Conservation (phyloP, 2,329 filamentous ascomycete genomes). For the Phialocephala sp. region DNA sequence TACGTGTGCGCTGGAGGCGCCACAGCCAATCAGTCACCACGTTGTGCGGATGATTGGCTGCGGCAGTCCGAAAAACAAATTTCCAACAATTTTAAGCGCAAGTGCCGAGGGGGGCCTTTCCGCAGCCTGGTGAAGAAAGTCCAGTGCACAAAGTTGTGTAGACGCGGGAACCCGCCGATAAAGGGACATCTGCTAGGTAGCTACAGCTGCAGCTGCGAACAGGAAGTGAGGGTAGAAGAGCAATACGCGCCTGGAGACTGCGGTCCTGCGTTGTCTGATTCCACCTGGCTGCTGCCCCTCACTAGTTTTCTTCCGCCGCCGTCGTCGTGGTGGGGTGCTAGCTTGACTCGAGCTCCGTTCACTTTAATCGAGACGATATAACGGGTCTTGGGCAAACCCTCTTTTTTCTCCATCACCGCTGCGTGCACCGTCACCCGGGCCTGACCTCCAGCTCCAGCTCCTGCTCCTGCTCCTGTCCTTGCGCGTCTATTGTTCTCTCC, state of each 20-base stretch:
- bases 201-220: neutral
- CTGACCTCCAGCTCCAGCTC: too few species aligned
- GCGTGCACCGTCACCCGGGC: neutral
- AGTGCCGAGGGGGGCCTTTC: neutral
- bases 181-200: neutral
- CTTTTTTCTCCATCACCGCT: too few species aligned
- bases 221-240: neutral
- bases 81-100: neutral
- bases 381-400: neutral
- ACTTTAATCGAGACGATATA: slow-evolving; percentile 6
- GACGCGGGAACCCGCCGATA: neutral
- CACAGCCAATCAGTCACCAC: neutral
- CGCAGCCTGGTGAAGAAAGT: slow-evolving; percentile 1
- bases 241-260: neutral
- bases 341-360: neutral
- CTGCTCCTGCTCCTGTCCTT: neutral
- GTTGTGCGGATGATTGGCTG: slow-evolving; percentile 11
- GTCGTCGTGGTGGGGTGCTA: neutral
- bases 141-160: slow-evolving; percentile 6
- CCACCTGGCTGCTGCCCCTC: neutral
- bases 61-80: slow-evolving; percentile 17
- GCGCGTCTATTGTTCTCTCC: neutral
- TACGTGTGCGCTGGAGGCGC: neutral
- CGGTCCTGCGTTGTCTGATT: slow-evolving; percentile 3
- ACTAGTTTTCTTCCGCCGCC: neutral